A percentile compares a stretch with the other conserved stretches of the same genome.
Evolutionary conservation across 225 moss, liverwort and hornwort species (phyloP).

Genomic region (Neckera pumila): DNA sequence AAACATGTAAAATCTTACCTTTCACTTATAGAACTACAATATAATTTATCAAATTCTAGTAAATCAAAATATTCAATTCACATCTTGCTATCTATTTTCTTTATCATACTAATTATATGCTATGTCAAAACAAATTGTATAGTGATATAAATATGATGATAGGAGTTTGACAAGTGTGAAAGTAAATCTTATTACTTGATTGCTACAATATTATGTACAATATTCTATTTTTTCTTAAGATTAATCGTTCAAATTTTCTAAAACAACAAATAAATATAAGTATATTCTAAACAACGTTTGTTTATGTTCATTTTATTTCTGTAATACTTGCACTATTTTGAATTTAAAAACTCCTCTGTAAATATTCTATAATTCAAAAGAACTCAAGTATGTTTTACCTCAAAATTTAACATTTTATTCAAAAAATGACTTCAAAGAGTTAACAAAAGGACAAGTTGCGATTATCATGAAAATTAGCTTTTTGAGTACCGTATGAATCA

Average conservation of each 20-base stretch:
- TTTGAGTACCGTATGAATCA: too few relatives aligned
- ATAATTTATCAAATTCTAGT: not conserved
- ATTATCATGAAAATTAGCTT: too few relatives aligned
- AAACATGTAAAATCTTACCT: too few relatives aligned
- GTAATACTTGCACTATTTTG: not conserved
- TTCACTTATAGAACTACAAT: not conserved
- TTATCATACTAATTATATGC: not conserved
- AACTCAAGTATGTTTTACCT: not conserved
- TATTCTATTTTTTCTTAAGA: not conserved
- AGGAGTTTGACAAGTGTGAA: not conserved
- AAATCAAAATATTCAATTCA: not conserved
- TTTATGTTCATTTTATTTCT: not conserved
- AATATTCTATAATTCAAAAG: not conserved
- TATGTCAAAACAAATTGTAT: not conserved
- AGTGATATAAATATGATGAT: not conserved
- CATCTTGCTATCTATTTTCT: not conserved
- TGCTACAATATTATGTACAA: fast-evolving
- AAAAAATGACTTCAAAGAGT: not conserved
- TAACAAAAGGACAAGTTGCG: too few relatives aligned
- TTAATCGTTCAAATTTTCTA: not conserved
- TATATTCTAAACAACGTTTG: fast-evolving
- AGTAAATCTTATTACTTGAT: not conserved
- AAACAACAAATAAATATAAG: not conserved
- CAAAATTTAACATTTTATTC: not conserved
- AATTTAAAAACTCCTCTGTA: not conserved